phyloP scores from a whole-genome alignment of 805 yeast genomes.

The Jamesozyma hellenica region DNA sequence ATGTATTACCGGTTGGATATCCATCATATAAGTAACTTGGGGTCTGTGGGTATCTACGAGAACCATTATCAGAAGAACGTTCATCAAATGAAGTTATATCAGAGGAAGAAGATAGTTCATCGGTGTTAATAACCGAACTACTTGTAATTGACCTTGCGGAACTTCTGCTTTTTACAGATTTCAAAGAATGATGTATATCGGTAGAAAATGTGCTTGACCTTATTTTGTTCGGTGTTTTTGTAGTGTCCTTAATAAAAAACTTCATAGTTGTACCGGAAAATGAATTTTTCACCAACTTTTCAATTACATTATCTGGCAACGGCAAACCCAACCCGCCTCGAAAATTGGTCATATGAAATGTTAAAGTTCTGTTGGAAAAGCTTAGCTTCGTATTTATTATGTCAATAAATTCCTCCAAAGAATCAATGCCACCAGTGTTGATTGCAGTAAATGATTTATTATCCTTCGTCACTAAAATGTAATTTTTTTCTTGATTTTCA shows the following conservation, averaged over 20 bases:
- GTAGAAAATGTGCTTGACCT: conserved; percentile 10
- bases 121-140: conserved; percentile 18
- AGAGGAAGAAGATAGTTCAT: conserved; percentile 25
- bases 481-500: conserved; percentile 14
- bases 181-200: conserved; percentile 11
- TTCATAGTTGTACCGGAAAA: conserved; percentile 28
- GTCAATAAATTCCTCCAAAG: conserved; percentile 33
- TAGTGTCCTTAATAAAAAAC: conserved; percentile 20
- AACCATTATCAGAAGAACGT: conserved; percentile 12
- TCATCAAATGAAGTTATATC: conserved; percentile 27
- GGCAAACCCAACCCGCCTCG: conserved; percentile 49
- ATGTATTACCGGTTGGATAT: conserved; percentile 3
- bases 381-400: conserved; percentile 31
- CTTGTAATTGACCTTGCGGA: conserved; percentile 23
- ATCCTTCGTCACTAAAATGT: conserved; percentile 56
- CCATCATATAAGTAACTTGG: conserved; percentile 27
- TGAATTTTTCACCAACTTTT: conserved; percentile 27
- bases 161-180: conserved; percentile 20
- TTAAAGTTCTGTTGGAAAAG: conserved; percentile 18
- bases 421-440: conserved; percentile 27
- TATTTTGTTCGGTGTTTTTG: conserved; percentile 13
- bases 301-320: conserved; percentile 40
- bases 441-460: conserved; percentile 45
- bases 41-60: conserved; percentile 25
- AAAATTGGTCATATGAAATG: conserved; percentile 60